Conservation (phyloP, 2,329 filamentous ascomycete species). For the Biscogniauxia sp. region DNA sequence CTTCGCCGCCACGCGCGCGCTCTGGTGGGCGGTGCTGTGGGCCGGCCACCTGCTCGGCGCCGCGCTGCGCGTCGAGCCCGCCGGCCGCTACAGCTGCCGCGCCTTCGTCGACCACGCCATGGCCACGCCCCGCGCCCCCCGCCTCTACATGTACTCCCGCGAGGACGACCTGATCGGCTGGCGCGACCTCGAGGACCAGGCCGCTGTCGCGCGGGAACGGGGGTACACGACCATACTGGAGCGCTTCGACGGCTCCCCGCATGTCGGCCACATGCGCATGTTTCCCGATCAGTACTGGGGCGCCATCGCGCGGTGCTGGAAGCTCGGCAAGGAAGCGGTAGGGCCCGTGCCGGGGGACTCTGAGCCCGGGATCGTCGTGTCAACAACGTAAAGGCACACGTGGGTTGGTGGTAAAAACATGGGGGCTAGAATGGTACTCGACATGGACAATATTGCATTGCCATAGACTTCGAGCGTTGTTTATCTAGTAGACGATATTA, state of each 20-base stretch:
- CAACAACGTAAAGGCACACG: too few relatives aligned
- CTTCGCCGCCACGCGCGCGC: conserved; percentile 43
- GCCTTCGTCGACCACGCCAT: conserved; percentile 37
- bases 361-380: too few relatives aligned
- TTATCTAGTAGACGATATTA: too few relatives aligned
- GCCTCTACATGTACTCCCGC: conserved; percentile 58
- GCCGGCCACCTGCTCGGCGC: conserved; percentile 35
- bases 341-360: not conserved
- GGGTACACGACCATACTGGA: conserved; percentile 51
- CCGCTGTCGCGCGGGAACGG: conserved; percentile 42
- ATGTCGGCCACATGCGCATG: conserved; percentile 60
- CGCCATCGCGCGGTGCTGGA: conserved; percentile 35
- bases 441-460: too few relatives aligned
- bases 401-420: too few relatives aligned
- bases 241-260: conserved; percentile 55
- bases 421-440: too few relatives aligned
- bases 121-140: conserved; percentile 37
- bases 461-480: too few relatives aligned
- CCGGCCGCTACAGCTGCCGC: conserved; percentile 38
- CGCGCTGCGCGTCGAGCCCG: conserved; percentile 38
- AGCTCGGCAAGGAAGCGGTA: not conserved
- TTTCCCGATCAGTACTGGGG: conserved; percentile 59
- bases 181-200: conserved; percentile 55
- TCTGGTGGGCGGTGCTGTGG: conserved; percentile 46
- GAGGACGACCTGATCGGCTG: conserved; percentile 55